Evolutionary conservation across 768 basidiomycete species (phyloP).

Genomic region (Termitomyces titanicus): DNA sequence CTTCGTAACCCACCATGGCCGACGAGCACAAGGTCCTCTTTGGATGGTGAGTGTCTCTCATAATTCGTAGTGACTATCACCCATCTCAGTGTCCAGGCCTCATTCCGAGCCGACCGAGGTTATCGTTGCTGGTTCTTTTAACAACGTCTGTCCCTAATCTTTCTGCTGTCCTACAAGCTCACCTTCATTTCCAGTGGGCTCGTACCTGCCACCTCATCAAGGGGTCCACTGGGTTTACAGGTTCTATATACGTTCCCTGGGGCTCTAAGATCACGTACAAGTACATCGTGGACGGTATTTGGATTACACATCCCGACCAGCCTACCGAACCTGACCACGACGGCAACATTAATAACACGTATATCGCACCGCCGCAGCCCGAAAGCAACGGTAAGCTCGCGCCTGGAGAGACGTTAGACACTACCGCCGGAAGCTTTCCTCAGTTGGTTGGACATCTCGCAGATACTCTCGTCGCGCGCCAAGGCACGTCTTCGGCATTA

Average conservation of each 20-base stretch:
- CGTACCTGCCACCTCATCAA: conserved; percentile 52
- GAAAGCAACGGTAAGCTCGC: conserved; percentile 13
- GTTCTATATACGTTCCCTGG: conserved; percentile 54
- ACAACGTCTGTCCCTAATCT: conserved; percentile 50
- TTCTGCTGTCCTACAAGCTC: conserved; percentile 6
- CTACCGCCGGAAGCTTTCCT: conserved; percentile 18
- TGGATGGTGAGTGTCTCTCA: conserved; percentile 38
- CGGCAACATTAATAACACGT: conserved; percentile 73
- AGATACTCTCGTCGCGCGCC: conserved; percentile 32
- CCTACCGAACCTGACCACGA: conserved; percentile 58
- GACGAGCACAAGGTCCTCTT: conserved; percentile 44
- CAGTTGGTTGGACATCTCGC: conserved; percentile 33
- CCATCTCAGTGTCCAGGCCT: conserved; percentile 43
- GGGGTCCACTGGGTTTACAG: conserved; percentile 52
- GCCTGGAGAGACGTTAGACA: conserved; percentile 4
- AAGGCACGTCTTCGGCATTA: conserved; percentile 34
- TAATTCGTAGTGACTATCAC: not conserved
- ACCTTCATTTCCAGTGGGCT: conserved; percentile 48
- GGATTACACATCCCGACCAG: conserved; percentile 50
- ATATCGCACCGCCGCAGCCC: conserved; percentile 38
- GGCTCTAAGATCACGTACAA: conserved; percentile 67
- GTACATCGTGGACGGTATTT: conserved; percentile 74
- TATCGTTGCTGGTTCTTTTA: conserved; percentile 75
- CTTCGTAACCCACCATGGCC: conserved; percentile 11
- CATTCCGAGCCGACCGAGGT: conserved; percentile 51